Conservation (phyloP, 140 eudicot genomes). For the Cichorium intybus region DNA sequence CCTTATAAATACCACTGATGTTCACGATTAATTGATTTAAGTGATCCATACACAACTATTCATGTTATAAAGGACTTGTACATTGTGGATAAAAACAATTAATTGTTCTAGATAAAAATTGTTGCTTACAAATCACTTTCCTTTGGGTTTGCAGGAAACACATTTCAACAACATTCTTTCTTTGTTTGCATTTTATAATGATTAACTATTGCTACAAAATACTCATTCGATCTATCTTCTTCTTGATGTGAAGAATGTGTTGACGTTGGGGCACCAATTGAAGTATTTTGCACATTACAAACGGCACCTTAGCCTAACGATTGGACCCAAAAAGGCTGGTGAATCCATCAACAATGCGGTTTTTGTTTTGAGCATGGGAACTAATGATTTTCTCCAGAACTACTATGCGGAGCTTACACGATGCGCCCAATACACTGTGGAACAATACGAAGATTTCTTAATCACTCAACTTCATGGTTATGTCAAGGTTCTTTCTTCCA, state of each 20-base stretch:
- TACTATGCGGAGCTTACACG: constrained; percentile 48
- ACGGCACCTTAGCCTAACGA: constrained; percentile 25
- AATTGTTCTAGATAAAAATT: too few relatives aligned
- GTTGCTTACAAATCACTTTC: too few relatives aligned
- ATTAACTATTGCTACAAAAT: not conserved
- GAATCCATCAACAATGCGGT: constrained; percentile 32
- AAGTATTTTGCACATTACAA: constrained; percentile 51
- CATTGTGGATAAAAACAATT: too few relatives aligned
- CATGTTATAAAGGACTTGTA: too few relatives aligned
- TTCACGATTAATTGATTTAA: too few relatives aligned
- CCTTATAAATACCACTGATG: not conserved
- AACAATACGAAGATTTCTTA: constrained; percentile 48
- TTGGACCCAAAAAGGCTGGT: constrained; percentile 39
- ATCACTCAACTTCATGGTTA: constrained; percentile 34
- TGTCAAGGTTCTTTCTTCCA: constrained; percentile 37
- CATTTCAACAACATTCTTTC: not conserved
- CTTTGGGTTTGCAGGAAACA: not conserved
- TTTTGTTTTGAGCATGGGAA: constrained; percentile 52
- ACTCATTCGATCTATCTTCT: not conserved
- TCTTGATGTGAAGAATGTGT: constrained; percentile 30
- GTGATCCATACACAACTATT: too few relatives aligned
- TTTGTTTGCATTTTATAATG: not conserved
- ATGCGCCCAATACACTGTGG: constrained; percentile 37
- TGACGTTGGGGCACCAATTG: constrained; percentile 45
- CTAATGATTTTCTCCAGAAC: constrained; percentile 61